Evolutionary conservation across 768 basidiomycete genomes (phyloP).

Genomic region (Auricularia heimuer): DNA sequence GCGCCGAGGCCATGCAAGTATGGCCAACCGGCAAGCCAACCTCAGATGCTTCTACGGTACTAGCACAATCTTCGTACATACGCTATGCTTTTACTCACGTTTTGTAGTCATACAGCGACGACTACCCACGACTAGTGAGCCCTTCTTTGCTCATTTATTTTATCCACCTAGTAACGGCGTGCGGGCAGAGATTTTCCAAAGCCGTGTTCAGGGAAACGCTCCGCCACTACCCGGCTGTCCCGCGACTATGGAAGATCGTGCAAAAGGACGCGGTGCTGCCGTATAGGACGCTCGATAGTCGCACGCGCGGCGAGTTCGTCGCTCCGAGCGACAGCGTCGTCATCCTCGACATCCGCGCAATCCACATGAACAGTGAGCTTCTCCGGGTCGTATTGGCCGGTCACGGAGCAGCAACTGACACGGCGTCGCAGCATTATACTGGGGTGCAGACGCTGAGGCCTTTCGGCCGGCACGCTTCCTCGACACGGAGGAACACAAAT

Average conservation of each 20-base stretch:
- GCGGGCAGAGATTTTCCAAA: conserved; percentile 30
- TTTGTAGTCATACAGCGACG: conserved; percentile 31
- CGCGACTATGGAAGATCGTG: conserved; percentile 29
- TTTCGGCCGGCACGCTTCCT: conserved; percentile 44
- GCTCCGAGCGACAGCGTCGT: conserved; percentile 32
- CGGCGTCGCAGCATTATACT: conserved; percentile 30
- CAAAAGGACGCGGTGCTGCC: conserved; percentile 26
- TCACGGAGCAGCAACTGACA: not conserved
- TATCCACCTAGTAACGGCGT: conserved; percentile 2
- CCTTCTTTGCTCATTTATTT: not conserved
- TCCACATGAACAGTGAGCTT: conserved; percentile 38
- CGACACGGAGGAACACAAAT: conserved; percentile 38
- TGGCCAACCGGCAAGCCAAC: conserved; percentile 26
- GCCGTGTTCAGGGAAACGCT: conserved; percentile 38
- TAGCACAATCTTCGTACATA: conserved; percentile 7
- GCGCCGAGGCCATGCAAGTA: conserved; percentile 27
- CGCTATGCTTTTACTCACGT: not conserved
- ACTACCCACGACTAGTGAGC: conserved; percentile 28
- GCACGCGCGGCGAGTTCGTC: conserved; percentile 25
- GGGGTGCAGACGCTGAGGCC: conserved; percentile 35
- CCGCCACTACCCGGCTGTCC: conserved; percentile 30
- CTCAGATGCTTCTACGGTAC: conserved; percentile 16
- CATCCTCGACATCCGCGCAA: conserved; percentile 31
- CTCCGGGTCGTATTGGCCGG: not conserved
- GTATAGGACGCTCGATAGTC: conserved; percentile 22